Conservation (phyloP, 768 basidiomycete genomes). For the Daedaleopsis nitida region DNA sequence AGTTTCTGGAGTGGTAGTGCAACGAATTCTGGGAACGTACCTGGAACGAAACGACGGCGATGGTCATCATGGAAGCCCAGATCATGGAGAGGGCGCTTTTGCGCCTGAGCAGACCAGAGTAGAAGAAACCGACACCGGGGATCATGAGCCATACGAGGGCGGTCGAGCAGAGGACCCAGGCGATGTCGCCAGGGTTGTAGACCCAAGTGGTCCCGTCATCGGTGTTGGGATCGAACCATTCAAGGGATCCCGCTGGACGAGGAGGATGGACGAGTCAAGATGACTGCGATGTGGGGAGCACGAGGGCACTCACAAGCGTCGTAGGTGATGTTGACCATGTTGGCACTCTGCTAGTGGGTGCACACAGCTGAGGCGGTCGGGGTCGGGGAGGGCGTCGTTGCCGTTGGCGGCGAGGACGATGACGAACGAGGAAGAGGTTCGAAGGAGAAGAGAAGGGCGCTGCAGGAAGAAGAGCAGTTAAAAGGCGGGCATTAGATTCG, state of each 20-base stretch:
- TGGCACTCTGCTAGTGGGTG: background rate
- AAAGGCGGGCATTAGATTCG: background rate
- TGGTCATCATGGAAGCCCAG: slow-evolving; percentile 71
- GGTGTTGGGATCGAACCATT: slow-evolving; percentile 28
- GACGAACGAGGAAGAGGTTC: slow-evolving; percentile 9
- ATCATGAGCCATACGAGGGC: slow-evolving; percentile 79
- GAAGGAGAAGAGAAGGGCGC: slow-evolving; percentile 8
- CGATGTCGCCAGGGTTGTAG: slow-evolving; percentile 67
- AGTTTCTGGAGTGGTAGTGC: background rate
- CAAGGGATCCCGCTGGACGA: slow-evolving; percentile 15
- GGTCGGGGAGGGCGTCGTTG: slow-evolving; percentile 1
- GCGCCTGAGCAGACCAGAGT: slow-evolving; percentile 86
- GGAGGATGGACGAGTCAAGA: background rate
- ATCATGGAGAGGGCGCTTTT: slow-evolving; percentile 96
- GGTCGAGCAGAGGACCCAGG: slow-evolving; percentile 70
- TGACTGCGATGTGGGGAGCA: background rate
- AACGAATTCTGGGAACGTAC: slow-evolving; percentile 36
- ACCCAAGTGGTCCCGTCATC: slow-evolving; percentile 26
- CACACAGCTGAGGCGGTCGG: slow-evolving; percentile 4
- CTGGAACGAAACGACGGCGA: slow-evolving; percentile 85
- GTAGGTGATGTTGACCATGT: slow-evolving; percentile 48
- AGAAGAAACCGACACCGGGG: slow-evolving; percentile 78
- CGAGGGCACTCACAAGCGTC: slow-evolving; percentile 36
- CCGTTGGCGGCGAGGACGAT: slow-evolving; percentile 2
- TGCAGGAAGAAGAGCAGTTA: slow-evolving; percentile 2